Base-by-base conservation (phyloP, 306 rosid species). In the Arachis stenosperma region DNA sequence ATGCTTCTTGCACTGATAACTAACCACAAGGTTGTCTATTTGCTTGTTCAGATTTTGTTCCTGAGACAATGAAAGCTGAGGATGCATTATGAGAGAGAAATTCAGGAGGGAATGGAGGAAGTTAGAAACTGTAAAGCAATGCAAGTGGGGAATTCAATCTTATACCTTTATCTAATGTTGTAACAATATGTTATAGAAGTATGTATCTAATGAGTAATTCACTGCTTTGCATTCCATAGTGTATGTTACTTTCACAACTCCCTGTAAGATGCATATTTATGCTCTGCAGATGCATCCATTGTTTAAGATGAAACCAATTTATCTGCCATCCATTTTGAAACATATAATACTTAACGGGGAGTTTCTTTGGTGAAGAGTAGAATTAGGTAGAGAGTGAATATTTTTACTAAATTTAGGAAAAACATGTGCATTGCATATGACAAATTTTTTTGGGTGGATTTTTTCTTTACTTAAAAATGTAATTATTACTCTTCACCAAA, bases 81-180 rank as follows among this genome's bases (percentile, higher is more conserved):
- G 91, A 91, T 78, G 98, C 97, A 52, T 61, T 89, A 83, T 83
- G 85, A 76, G 90, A 87, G 86, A 88, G 84, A 82, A 71, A 76
- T 63, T 67, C 78, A 62, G 70, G 81, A 7, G 84, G 82, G 36
- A 70, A 75, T 0, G 81, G 75, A 50, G 77, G 77, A 65, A 78
- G 55, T 47, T 84, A 81, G 81, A 69, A 61, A 69, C 52, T 75
- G 48, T 65, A 37, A 42, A 70, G 69, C 55, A 74, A 29, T 56
- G 66, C 56, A 70, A 67, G 65, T 33, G 66, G 33, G 57, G 74
- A 73, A 67, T 75, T 8, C 69, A 80, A 61, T 9, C 42, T 27
- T 44, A 59, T 72, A 75, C 37, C 33, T 65, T 67, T 37, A 42
- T 78, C 36, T 53, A 73, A 57, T 71, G 58, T 43, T 70, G 58